Evolutionary conservation across 164 flowering plant genomes (phyloP).

Genomic region (Vitis riparia): DNA sequence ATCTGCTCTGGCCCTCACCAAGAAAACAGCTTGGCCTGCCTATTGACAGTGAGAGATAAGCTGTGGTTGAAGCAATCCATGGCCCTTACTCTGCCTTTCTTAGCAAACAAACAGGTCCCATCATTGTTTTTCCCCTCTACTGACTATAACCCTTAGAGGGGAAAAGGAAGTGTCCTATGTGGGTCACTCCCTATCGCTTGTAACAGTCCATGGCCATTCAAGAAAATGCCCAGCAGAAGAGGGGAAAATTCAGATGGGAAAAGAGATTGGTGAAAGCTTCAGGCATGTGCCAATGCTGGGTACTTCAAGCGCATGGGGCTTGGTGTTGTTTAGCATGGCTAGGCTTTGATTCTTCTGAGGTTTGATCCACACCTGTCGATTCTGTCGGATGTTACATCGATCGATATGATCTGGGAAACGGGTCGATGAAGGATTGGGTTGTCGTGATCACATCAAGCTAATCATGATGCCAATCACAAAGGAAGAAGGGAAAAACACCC

Average conservation of each 20-base stretch:
- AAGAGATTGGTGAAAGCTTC: neutral
- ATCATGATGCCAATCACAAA: too few relatives aligned
- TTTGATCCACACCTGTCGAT: too few relatives aligned
- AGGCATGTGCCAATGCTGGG: neutral
- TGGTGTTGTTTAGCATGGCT: neutral
- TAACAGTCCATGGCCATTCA: neutral
- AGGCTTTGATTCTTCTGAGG: too few relatives aligned
- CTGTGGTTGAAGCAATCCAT: neutral
- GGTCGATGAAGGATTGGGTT: neutral
- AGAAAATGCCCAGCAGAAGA: neutral
- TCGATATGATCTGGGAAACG: too few relatives aligned
- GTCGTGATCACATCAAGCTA: neutral
- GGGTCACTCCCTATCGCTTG: neutral
- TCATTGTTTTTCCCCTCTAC: neutral
- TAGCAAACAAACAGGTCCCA: conserved; percentile 2
- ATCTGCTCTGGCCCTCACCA: neutral
- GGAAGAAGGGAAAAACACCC: neutral
- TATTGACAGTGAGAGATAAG: neutral
- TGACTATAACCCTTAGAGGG: neutral
- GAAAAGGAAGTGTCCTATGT: neutral
- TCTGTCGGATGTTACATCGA: too few relatives aligned
- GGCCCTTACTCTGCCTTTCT: neutral
- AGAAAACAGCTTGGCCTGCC: neutral
- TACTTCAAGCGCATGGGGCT: neutral
- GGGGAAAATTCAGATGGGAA: neutral